These are phyloP conservation scores for Ophiocordyceps camponoti-floridani DNA, from an alignment of 2,329 filamentous ascomycete genomes.

Conservation along the genomic window DNA sequence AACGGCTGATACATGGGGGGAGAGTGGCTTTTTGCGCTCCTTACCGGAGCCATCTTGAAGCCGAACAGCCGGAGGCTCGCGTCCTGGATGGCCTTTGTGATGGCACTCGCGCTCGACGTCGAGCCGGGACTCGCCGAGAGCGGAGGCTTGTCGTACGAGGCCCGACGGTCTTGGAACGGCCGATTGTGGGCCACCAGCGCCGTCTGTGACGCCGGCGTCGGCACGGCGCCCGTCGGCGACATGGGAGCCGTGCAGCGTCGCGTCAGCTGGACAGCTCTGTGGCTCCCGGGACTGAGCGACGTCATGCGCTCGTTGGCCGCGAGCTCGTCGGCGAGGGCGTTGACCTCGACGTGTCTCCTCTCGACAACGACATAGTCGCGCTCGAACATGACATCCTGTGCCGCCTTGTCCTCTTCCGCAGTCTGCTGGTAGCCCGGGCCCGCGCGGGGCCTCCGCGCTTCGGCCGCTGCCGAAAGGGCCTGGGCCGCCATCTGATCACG, in stretches of 20 bases:
- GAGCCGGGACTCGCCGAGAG: conserved; percentile 52
- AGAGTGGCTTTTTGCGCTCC: conserved; percentile 45
- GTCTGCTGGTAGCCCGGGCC: conserved; percentile 12
- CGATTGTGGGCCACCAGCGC: conserved; percentile 58
- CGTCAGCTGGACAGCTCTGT: conserved; percentile 44
- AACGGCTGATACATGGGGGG: conserved; percentile 69
- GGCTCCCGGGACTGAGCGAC: conserved; percentile 26
- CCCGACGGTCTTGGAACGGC: conserved; percentile 53
- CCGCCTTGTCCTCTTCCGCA: conserved; percentile 52
- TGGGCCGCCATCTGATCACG: conserved; percentile 8
- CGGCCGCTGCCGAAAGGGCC: conserved; percentile 9
- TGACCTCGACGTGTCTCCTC: conserved; percentile 88
- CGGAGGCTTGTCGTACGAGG: conserved; percentile 56
- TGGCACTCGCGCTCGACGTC: conserved; percentile 77
- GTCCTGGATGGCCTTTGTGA: conserved; percentile 88
- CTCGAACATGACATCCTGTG: conserved; percentile 78
- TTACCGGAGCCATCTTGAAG: conserved; percentile 49
- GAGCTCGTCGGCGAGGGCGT: conserved; percentile 89
- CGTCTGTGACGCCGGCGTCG: conserved; percentile 48
- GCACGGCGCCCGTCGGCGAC: conserved; percentile 51
- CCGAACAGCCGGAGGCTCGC: conserved; percentile 64
- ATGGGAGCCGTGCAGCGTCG: conserved; percentile 57
- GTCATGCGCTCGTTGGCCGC: conserved; percentile 58
- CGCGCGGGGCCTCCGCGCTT: conserved; percentile 15
- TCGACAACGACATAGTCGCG: conserved; percentile 93